Conservation (phyloP, 163 green algal genomes). For the Trebouxiophyceae sp. region DNA sequence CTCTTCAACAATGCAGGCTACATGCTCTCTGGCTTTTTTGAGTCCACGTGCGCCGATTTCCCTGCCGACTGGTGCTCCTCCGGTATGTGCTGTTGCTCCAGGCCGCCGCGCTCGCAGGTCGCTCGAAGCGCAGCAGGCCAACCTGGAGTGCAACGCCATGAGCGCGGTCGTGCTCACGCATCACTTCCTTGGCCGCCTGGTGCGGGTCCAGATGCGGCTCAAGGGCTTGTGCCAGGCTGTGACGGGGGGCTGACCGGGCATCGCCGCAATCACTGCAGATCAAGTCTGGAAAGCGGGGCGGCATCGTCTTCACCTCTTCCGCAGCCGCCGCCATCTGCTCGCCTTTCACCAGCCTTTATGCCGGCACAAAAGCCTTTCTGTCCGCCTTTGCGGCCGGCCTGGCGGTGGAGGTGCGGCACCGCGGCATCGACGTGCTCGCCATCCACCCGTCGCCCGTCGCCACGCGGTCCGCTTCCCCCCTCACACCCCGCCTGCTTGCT, state of each 20-base stretch:
- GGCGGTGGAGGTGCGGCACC: slow-evolving; percentile 70
- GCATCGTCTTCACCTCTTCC: slow-evolving; percentile 86
- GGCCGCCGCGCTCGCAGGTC: slow-evolving; percentile 39
- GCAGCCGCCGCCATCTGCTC: slow-evolving; percentile 50
- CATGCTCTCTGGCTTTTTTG: slow-evolving; percentile 92
- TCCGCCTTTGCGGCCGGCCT: slow-evolving; percentile 86
- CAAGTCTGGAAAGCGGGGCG: slow-evolving; percentile 56
- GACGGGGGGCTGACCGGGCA: too few species aligned
- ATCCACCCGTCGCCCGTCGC: slow-evolving; percentile 92
- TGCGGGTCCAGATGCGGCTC: too few species aligned
- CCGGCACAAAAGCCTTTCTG: slow-evolving; percentile 91
- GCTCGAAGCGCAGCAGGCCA: slow-evolving; percentile 63
- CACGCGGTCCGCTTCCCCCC: slow-evolving; percentile 27
- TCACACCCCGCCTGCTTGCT: neutral
- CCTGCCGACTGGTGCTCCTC: too few species aligned
- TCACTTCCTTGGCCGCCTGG: slow-evolving; percentile 78
- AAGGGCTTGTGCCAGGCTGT: too few species aligned
- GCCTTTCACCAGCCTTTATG: slow-evolving; percentile 61
- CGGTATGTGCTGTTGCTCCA: too few species aligned
- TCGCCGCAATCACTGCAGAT: too few species aligned
- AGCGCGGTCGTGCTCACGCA: slow-evolving; percentile 84
- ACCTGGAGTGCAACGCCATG: slow-evolving; percentile 89
- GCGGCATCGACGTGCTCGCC: slow-evolving; percentile 89
- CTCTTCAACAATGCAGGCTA: slow-evolving; percentile 96
- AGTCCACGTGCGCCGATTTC: slow-evolving; percentile 37